These are phyloP conservation scores for Oryza glumipatula DNA, from an alignment of 176 grass and related monocot species.

Conservation along the genomic window DNA sequence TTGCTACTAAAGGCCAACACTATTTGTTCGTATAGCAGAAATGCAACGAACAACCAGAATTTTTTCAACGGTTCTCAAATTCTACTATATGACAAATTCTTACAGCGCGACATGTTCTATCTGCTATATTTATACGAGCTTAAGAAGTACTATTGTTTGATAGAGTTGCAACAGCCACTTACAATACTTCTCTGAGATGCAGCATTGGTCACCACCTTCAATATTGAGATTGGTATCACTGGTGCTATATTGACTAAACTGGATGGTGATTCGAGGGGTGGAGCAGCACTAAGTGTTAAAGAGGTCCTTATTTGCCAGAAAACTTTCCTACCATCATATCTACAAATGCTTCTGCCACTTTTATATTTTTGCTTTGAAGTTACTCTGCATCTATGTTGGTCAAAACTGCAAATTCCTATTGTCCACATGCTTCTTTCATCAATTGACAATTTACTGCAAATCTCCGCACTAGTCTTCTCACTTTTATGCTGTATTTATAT, in stretches of 20 bases:
- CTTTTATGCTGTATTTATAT: not conserved
- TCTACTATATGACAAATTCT: slow-evolving; percentile 2
- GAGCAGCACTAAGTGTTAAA: slow-evolving; percentile 97
- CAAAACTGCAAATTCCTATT: not conserved
- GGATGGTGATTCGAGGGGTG: slow-evolving; percentile 97
- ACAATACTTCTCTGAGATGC: slow-evolving; percentile 30
- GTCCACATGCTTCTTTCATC: not conserved
- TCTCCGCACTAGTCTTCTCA: not conserved
- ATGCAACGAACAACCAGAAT: not conserved
- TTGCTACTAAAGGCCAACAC: too few species aligned
- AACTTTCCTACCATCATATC: slow-evolving; percentile 30
- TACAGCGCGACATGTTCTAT: not conserved
- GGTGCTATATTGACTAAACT: slow-evolving; percentile 96
- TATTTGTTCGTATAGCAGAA: not conserved
- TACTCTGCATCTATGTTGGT: not conserved
- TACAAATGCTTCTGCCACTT: not conserved
- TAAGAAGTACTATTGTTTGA: slow-evolving; percentile 4
- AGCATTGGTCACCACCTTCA: slow-evolving; percentile 96
- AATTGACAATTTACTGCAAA: not conserved
- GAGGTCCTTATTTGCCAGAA: slow-evolving; percentile 54
- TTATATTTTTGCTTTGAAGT: not conserved
- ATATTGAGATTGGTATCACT: slow-evolving; percentile 95
- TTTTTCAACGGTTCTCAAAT: not conserved
- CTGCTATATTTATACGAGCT: not conserved
- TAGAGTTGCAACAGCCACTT: slow-evolving; percentile 11